Conservation (phyloP, 305 asterid genomes). For the Andrographis paniculata region DNA sequence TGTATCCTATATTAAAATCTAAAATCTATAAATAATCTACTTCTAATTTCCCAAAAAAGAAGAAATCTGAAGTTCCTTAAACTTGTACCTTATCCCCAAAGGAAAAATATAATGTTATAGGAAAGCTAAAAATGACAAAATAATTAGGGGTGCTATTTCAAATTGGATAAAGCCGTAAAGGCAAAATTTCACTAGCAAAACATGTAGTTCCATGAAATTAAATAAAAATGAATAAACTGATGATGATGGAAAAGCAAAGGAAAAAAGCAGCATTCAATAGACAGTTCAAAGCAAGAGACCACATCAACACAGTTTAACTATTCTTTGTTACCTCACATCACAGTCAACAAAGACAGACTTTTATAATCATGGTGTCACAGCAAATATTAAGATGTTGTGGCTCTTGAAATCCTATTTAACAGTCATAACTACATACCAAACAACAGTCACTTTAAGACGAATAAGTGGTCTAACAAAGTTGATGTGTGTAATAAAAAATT, state of each 20-base stretch:
- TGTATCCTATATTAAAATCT: no score
- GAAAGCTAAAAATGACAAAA: constrained; percentile 1
- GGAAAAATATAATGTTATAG: constrained; percentile 3
- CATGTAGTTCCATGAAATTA: not conserved
- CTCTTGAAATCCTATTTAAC: not conserved
- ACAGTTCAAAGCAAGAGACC: not conserved
- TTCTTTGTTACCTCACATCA: no score
- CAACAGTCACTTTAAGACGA: not conserved
- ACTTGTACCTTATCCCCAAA: not conserved
- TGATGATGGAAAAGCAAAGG: not conserved
- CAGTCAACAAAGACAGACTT: no score
- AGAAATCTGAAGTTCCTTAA: not conserved
- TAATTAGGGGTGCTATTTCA: no score
- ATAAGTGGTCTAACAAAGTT: not conserved
- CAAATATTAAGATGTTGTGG: no score
- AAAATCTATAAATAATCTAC: no score
- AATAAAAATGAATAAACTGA: constrained; percentile 2
- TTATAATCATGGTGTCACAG: no score
- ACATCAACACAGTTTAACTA: no score
- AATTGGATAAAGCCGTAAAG: not conserved
- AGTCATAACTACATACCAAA: not conserved
- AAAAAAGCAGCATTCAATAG: constrained; percentile 11
- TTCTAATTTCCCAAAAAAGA: no score
- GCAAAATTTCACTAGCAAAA: not conserved
- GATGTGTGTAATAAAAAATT: not conserved